These are phyloP conservation scores for Pseudogymnoascus sp. DNA, from an alignment of 2,329 filamentous ascomycete genomes.

Conservation along the genomic window DNA sequence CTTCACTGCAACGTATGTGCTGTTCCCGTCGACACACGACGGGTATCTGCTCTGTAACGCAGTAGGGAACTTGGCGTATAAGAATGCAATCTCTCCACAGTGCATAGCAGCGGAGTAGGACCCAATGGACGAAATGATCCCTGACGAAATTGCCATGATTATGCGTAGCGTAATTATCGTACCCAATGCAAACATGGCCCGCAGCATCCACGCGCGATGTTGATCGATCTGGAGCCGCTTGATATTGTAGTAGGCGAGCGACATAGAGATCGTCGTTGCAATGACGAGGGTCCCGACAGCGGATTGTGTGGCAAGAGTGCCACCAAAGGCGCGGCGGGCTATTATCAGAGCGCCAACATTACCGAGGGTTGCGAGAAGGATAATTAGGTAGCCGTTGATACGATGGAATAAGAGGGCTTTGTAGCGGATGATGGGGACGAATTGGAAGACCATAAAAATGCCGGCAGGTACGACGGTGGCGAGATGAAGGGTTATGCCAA, in stretches of 20 bases:
- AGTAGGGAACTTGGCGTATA: constrained; percentile 25
- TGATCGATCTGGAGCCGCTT: constrained; percentile 54
- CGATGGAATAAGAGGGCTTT: constrained; percentile 47
- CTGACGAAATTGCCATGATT: constrained; percentile 36
- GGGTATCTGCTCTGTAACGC: constrained; percentile 34
- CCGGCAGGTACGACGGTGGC: constrained; percentile 37
- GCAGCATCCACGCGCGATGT: constrained; percentile 56
- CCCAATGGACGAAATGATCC: constrained; percentile 30
- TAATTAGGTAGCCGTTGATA: constrained; percentile 49
- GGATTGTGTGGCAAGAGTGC: constrained; percentile 41
- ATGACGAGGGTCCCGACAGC: constrained; percentile 37
- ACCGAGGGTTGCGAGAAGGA: constrained; percentile 39
- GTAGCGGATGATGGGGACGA: constrained; percentile 40
- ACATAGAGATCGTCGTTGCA: constrained; percentile 35
- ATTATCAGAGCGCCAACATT: constrained; percentile 47
- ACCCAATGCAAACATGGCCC: constrained; percentile 44
- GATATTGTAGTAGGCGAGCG: constrained; percentile 47
- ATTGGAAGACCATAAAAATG: constrained; percentile 40
- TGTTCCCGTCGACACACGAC: constrained; percentile 28
- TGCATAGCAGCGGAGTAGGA: constrained; percentile 32
- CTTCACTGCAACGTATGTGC: constrained; percentile 29
- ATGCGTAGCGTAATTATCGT: constrained; percentile 45
- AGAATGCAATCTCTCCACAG: constrained; percentile 42
- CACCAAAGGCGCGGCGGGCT: constrained; percentile 43
- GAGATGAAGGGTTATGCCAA: constrained; percentile 41